These are phyloP conservation scores for Sporopachydermia lactativora DNA, from an alignment of 805 yeast genomes.

Conservation along the genomic window DNA sequence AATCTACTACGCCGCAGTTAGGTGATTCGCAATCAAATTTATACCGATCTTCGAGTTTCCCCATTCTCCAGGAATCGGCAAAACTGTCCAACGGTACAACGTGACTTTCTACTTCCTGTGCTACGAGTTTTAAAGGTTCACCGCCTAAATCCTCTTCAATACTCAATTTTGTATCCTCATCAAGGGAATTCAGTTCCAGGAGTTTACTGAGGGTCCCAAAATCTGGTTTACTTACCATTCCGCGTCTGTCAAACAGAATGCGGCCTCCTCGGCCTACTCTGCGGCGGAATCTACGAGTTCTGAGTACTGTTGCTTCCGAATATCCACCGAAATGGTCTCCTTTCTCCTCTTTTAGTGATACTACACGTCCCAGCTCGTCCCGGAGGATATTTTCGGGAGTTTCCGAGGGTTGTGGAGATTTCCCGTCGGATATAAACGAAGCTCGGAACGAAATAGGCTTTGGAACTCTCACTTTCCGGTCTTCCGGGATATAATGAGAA, in stretches of 20 bases:
- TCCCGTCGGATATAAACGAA: too few species aligned
- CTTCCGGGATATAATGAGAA: conserved; percentile 34
- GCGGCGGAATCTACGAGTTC: conserved; percentile 47
- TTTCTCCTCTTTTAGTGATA: conserved; percentile 12
- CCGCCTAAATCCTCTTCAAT: conserved; percentile 11
- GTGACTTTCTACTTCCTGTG: conserved; percentile 14
- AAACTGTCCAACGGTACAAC: conserved; percentile 30
- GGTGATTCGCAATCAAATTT: conserved; percentile 46
- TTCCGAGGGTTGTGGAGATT: too few species aligned
- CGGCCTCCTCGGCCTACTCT: conserved; percentile 64
- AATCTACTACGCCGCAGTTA: conserved; percentile 19
- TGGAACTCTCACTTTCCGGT: conserved; percentile 6
- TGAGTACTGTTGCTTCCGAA: conserved; percentile 21
- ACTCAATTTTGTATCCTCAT: conserved; percentile 15
- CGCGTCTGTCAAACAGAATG: conserved; percentile 62
- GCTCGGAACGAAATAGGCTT: background rate
- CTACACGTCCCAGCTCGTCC: conserved; percentile 7
- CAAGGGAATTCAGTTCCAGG: conserved; percentile 20
- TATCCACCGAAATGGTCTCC: conserved; percentile 24
- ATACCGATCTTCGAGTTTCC: conserved; percentile 47
- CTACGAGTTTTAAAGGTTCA: conserved; percentile 10
- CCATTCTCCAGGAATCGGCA: conserved; percentile 2
- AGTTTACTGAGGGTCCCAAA: conserved; percentile 25
- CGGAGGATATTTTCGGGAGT: too few species aligned
- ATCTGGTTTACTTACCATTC: conserved; percentile 25